These are phyloP conservation scores for Lanzia echinophila DNA, from an alignment of 2,329 filamentous ascomycete species.

Conservation along the genomic window DNA sequence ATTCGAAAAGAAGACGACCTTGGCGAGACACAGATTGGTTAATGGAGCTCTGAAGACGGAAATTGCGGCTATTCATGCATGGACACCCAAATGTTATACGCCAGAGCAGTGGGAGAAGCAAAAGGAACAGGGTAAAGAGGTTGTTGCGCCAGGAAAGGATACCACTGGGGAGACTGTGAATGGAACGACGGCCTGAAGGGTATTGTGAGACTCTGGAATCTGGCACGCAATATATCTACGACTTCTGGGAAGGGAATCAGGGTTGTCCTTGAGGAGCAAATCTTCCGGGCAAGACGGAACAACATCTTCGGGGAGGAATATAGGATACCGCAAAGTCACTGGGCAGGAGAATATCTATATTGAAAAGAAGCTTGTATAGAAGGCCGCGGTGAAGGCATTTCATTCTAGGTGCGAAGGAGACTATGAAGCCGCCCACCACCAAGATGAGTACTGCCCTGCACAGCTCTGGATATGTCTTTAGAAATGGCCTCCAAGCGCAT, in stretches of 20 bases:
- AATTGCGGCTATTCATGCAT: conserved; percentile 69
- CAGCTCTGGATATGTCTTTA: background rate
- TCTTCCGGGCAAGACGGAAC: background rate
- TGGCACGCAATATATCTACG: background rate
- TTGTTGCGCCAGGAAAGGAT: conserved; percentile 27
- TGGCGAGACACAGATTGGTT: conserved; percentile 62
- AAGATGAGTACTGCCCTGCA: background rate
- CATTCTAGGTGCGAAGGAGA: background rate
- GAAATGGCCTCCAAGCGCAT: too few species aligned
- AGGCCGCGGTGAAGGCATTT: background rate
- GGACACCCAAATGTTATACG: conserved; percentile 70
- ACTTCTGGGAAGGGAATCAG: background rate
- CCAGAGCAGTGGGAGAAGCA: conserved; percentile 67
- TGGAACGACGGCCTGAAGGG: conserved; percentile 26
- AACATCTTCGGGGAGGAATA: background rate
- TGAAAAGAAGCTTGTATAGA: background rate
- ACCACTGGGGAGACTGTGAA: conserved; percentile 29
- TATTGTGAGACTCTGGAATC: background rate
- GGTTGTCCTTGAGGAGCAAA: background rate
- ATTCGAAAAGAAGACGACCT: conserved; percentile 53
- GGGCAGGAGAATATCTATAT: background rate
- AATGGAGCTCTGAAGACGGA: conserved; percentile 62
- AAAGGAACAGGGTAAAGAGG: conserved; percentile 33
- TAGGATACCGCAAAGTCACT: background rate
- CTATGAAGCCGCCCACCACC: background rate